Evolutionary conservation across 768 basidiomycete genomes (phyloP), one percentile per base, ranked within the genome.

Genomic region (Lepiota brunneoincarnata): DNA sequence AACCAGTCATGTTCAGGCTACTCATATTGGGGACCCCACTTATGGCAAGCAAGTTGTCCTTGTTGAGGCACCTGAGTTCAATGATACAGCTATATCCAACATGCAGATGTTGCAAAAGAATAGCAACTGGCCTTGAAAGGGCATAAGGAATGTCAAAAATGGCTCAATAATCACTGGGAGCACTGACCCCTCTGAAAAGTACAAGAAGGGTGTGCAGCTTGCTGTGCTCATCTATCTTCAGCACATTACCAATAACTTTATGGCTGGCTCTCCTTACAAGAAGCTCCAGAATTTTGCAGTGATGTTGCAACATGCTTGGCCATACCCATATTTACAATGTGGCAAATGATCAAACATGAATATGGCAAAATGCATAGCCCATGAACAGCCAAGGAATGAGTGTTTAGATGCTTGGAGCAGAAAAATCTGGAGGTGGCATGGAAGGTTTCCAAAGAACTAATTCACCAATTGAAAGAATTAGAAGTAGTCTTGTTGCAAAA

Each of bases 181-280:
- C 4, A 44, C 40, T 18, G 35, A 24, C 35, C 10, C 20, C 20
- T 4, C 26, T 7, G 49, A 1, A 39, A 70, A 70, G 39, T 67
- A 69, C 43, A 54, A 61, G 50, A 43, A 56, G 6, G 49, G 58
- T 0, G 56, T 61, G 36, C 64, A 62, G 43, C 63, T 76, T 1
- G 58, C 67, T 7, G 72, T 66, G 1, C 65, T 76, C 23, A 15
- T 76, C 17, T 76, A 74, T 53, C 54, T 75, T 12, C 75, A 76
- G 52, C 66, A 69, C 14, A 76, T 76, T 36, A 63, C 71, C 6
- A 71, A 74, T 36, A 68, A 69, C 46, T 64, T 72, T 1, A 67
- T 75, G 66, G 63, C 62, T 0, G 75, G 69, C 15, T 59, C 68
- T 1, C 61, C 70, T 0, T 46, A 65, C 21, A 69, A 60, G 37